Evolutionary conservation across 2,329 filamentous ascomycete genomes (phyloP).

Genomic region (Ceratocystiopsis minuta): DNA sequence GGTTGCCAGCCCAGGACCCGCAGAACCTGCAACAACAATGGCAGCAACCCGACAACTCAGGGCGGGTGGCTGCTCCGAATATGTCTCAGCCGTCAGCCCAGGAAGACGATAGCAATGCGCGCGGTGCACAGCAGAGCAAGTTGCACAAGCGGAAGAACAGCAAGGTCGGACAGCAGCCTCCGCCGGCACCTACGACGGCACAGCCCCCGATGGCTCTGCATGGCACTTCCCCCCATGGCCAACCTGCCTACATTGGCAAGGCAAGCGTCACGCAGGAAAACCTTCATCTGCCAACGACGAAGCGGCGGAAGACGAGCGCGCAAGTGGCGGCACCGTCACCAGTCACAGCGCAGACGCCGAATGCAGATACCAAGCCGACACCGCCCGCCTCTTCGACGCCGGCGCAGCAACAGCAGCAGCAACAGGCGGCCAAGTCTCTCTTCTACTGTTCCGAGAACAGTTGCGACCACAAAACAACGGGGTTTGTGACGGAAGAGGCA

Average conservation of each 20-base stretch:
- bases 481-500: slow-evolving; percentile 36
- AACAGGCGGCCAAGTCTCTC: slow-evolving; percentile 21
- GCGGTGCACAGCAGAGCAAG: slow-evolving; percentile 21
- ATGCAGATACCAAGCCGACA: slow-evolving; percentile 9
- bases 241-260: slow-evolving; percentile 35
- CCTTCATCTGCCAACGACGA: slow-evolving; percentile 34
- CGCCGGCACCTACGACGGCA: slow-evolving; percentile 37
- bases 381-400: not conserved
- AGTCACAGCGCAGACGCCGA: slow-evolving; percentile 18
- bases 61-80: too few species aligned
- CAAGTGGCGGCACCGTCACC: slow-evolving; percentile 20
- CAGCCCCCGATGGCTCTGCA: slow-evolving; percentile 40
- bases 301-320: slow-evolving; percentile 33
- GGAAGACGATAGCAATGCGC: too few species aligned
- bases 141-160: slow-evolving; percentile 25
- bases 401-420: slow-evolving; percentile 4
- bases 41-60: too few species aligned
- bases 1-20: not conserved
- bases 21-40: slow-evolving; percentile 1
- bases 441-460: slow-evolving; percentile 34
- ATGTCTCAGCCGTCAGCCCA: too few species aligned
- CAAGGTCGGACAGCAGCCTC: slow-evolving; percentile 30
- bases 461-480: slow-evolving; percentile 31
- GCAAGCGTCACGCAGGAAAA: slow-evolving; percentile 33
- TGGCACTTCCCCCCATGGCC: slow-evolving; percentile 38